Conservation (phyloP, 2,329 filamentous ascomycete species). For the Ambrosiella xylebori region DNA sequence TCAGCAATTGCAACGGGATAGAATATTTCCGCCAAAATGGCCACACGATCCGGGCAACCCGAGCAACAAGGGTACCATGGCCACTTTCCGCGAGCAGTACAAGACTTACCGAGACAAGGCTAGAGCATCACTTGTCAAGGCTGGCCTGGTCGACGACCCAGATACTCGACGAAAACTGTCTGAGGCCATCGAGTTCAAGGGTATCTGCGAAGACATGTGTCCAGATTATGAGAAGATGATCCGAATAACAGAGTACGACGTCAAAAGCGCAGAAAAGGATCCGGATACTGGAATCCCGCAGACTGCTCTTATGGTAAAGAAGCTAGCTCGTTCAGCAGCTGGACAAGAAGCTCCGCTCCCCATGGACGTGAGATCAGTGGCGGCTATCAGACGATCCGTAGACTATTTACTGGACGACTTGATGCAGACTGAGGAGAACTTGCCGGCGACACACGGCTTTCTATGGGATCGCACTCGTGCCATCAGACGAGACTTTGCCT, state of each 20-base stretch:
- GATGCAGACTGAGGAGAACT: constrained; percentile 34
- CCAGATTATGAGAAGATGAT: constrained; percentile 48
- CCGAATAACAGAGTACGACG: constrained; percentile 43
- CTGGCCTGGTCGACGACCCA: constrained; percentile 46
- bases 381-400: constrained; percentile 39
- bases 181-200: constrained; percentile 49
- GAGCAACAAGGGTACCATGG: constrained; percentile 32
- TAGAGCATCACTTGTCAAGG: constrained; percentile 39
- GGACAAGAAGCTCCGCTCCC: constrained; percentile 50
- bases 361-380: constrained; percentile 47
- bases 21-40: constrained; percentile 37
- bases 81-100: constrained; percentile 36
- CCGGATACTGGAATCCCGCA: constrained; percentile 27
- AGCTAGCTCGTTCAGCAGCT: constrained; percentile 48
- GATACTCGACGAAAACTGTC: constrained; percentile 43
- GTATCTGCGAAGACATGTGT: constrained; percentile 53
- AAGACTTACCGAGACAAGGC: constrained; percentile 40
- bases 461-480: constrained; percentile 52
- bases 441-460: constrained; percentile 42
- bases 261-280: constrained; percentile 38
- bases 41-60: constrained; percentile 37
- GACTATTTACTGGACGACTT: constrained; percentile 47
- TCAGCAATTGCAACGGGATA: constrained; percentile 35
- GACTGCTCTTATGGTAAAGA: constrained; percentile 45
- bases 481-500: constrained; percentile 50